Base-by-base conservation (phyloP, 805 yeast species). In the Cyberlindnera maclurae region DNA sequence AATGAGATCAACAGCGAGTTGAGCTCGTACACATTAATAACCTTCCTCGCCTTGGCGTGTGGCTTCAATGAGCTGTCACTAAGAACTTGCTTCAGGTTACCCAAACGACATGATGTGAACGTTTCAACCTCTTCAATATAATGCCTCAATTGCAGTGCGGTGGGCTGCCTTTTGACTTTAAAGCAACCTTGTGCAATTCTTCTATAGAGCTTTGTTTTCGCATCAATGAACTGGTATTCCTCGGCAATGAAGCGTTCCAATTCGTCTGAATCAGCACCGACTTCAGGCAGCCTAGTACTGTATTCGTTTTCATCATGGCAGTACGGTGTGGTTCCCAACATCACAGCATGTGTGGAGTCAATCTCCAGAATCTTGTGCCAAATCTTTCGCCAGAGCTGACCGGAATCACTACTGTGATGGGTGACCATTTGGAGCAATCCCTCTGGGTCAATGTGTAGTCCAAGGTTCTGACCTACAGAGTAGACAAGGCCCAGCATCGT, bases 371-470 rank as follows among this genome's bases (percentile, higher is more conserved):
- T 38, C 31, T 43, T 45, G 26, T 51, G 37, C 59, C 59, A 55
- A 2, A 52, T 37, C 30, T 37, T 52, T 34, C 53, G 48, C 55
- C 58, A 55, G 13, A 52, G 27, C 13, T 49, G 49, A 1, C 50
- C 42, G 1, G 42, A 15, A 11, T 33, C 35, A 5, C 34, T 39
- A 17, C 41, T 46, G 2, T 43, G 35, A 8, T 45, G 34, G 2
- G 32, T 33, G 11, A 47, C 34, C 26, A 44, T 11, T 1, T 22
- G 17, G 6, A 40, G 29, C 20, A 54, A 62, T 3, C 46, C 44
- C 3, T 54, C 59, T 0, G 82, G 81, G 40, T 78, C 83, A 33
- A 80, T 60, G 50, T 78, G 71, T 27, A 78, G 47, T 0, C 84
- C 85, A 26, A 76, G 54, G 2, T 74, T 62, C 17, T 65, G 58